Percentiles rank a stretch among this genome's conserved stretches.
Conservation (phyloP, 129 eudicot species). For the Escallonia rubra region DNA sequence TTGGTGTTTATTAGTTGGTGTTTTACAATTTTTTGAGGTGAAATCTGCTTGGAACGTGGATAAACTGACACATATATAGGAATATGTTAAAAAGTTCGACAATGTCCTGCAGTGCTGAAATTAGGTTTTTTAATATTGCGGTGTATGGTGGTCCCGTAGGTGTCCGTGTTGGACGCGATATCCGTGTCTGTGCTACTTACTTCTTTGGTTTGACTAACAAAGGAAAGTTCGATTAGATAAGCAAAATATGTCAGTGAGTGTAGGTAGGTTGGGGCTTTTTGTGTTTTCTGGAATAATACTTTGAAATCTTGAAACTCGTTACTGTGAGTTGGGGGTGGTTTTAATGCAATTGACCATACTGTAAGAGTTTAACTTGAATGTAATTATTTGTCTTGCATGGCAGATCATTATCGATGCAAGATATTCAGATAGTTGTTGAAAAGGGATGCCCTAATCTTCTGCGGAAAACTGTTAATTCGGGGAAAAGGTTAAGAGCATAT, state of each 20-base stretch:
- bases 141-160: no score
- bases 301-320: neutral
- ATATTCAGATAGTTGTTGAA: constrained; percentile 61
- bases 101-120: no score
- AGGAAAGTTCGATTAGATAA: neutral
- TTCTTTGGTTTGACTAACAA: neutral
- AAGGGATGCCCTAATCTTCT: constrained; percentile 74
- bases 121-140: no score
- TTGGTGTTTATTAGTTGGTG: no score
- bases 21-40: no score
- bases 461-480: constrained; percentile 81
- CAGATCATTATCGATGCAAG: constrained; percentile 67
- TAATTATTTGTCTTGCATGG: constrained; percentile 1
- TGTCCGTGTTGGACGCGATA: no score
- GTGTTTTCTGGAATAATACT: neutral
- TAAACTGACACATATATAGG: no score
- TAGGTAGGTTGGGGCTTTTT: neutral
- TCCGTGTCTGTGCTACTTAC: no score
- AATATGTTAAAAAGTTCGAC: no score
- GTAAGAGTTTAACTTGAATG: neutral
- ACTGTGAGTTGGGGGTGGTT: no score
- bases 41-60: no score
- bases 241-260: neutral
- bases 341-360: neutral
- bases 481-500: constrained; percentile 77